phyloP scores from a whole-genome alignment of 1,139 yeast genomes.

The Geotrichum aggregatum region DNA sequence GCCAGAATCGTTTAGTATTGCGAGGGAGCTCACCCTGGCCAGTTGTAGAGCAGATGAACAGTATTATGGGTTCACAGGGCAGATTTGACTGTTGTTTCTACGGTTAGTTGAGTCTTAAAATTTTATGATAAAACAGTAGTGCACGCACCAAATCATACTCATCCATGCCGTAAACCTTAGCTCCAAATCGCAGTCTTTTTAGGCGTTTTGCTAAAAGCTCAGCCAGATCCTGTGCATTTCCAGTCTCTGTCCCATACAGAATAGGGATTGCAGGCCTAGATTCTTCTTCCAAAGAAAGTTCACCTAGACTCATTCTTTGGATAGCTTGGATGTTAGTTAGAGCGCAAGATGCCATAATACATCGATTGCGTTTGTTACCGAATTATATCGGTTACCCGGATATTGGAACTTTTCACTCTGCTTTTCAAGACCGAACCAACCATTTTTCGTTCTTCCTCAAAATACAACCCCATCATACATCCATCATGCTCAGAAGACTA shows the following conservation, averaged over 20 bases:
- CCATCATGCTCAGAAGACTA: constrained; percentile 16
- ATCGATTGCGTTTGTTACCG: no score
- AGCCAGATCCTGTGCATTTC: constrained; percentile 86
- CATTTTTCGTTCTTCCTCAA: not conserved
- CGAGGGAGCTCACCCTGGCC: constrained; percentile 95
- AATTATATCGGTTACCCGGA: constrained; percentile 2
- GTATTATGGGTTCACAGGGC: constrained; percentile 49
- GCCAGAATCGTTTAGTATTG: constrained; percentile 70
- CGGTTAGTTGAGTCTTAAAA: constrained; percentile 32
- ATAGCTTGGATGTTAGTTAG: not conserved
- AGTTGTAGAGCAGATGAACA: constrained; percentile 80
- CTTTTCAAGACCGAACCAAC: no score
- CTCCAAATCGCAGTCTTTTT: constrained; percentile 52
- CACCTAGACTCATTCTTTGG: no score
- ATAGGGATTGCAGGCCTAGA: constrained; percentile 36
- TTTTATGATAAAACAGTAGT: not conserved
- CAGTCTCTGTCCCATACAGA: constrained; percentile 89
- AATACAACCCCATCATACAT: not conserved
- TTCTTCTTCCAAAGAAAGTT: not conserved
- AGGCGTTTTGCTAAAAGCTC: constrained; percentile 55
- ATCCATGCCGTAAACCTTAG: constrained; percentile 50
- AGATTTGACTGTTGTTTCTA: constrained; percentile 32
- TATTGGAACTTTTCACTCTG: not conserved
- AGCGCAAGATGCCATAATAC: not conserved
- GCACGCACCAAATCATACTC: constrained; percentile 42